Evolutionary conservation across 768 basidiomycete species (phyloP).

Genomic region (Rhizopogon sp.): DNA sequence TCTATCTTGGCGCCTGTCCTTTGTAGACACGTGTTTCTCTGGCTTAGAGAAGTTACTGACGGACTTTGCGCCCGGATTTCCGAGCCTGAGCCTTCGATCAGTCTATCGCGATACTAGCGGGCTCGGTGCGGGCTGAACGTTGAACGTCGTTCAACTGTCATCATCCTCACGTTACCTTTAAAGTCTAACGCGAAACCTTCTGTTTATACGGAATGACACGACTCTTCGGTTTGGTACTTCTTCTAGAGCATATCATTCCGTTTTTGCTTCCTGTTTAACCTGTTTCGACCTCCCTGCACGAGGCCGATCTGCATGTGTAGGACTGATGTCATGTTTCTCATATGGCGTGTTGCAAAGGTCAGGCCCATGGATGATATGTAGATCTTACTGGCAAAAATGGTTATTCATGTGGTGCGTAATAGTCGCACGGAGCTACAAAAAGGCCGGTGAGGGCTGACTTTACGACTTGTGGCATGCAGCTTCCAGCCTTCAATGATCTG

Average conservation of each 20-base stretch:
- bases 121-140: not conserved
- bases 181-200: not conserved
- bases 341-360: not conserved
- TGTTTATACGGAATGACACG: not conserved
- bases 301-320: not conserved
- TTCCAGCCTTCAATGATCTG: not conserved
- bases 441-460: no score
- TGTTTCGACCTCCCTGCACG: not conserved
- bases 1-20: no score
- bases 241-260: not conserved
- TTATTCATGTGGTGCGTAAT: not conserved
- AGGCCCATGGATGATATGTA: not conserved
- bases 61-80: not conserved
- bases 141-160: not conserved
- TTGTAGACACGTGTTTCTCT: no score
- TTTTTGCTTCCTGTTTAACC: not conserved
- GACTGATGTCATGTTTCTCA: not conserved
- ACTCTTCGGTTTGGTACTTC: not conserved
- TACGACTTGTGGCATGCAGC: not conserved
- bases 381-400: not conserved
- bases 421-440: no score
- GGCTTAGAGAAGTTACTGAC: not conserved
- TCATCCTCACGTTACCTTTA: not conserved
- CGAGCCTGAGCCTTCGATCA: not conserved
- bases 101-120: not conserved